phyloP scores from a whole-genome alignment of 352 stramenopile genomes.

The Pythium scleroteichum region DNA sequence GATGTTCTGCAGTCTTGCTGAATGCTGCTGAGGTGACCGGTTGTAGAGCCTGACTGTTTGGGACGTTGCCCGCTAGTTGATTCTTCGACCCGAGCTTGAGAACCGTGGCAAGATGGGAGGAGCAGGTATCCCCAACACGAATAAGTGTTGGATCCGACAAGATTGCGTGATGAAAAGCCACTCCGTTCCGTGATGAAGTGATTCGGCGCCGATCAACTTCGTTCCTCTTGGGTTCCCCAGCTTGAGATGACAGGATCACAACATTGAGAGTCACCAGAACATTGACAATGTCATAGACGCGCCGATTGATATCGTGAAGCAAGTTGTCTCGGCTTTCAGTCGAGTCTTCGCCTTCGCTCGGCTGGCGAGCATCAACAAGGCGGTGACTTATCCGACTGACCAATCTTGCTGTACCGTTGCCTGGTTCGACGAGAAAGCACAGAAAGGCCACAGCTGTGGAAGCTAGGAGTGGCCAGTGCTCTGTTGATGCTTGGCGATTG shows the following conservation, averaged over 20 bases:
- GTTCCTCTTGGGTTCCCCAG: not conserved
- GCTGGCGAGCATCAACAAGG: conserved; percentile 47
- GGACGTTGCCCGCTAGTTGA: too few species aligned
- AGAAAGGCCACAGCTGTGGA: conserved; percentile 57
- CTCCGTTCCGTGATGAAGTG: conserved; percentile 37
- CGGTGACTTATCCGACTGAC: conserved; percentile 45
- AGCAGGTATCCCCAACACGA: conserved; percentile 29
- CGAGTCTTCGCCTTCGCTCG: conserved; percentile 20
- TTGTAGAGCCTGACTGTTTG: too few species aligned
- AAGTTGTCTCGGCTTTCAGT: conserved; percentile 14
- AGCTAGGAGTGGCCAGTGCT: conserved; percentile 62
- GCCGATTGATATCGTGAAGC: conserved; percentile 49
- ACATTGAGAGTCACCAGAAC: conserved; percentile 59
- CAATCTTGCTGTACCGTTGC: conserved; percentile 17
- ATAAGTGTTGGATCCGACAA: conserved; percentile 34
- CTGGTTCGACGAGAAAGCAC: conserved; percentile 51
- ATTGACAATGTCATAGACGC: conserved; percentile 69
- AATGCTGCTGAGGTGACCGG: too few species aligned
- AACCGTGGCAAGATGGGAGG: conserved; percentile 1
- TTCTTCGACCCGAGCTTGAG: not conserved
- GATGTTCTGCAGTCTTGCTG: too few species aligned
- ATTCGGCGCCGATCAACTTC: conserved; percentile 9
- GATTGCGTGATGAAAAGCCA: conserved; percentile 58
- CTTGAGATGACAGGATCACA: conserved; percentile 31
- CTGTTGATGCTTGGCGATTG: conserved; percentile 39